Base-by-base conservation (phyloP, 192 early-diverging fungal genomes). In the Podila horticola region DNA sequence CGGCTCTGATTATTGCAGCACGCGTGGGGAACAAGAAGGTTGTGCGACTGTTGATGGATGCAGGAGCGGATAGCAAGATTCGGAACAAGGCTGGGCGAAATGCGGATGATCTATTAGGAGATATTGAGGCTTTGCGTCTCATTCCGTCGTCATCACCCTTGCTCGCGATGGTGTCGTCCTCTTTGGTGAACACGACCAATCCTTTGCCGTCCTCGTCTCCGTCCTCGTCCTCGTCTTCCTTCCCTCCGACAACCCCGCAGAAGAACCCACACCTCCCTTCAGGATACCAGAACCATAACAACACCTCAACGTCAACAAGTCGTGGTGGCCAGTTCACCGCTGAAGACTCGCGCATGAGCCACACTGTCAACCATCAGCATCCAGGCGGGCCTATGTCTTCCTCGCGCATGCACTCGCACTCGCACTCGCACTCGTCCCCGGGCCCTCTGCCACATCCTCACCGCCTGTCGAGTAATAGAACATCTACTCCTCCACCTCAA, bases 31-130 rank as follows among this genome's bases (percentile, higher is more conserved):
- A 91, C 22, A 85, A 85, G 31, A 89, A 88, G 34, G 74, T 94
- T 0, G 88, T 91, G 8, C 75, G 86, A 66, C 49, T 91, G 68
- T 72, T 94, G 0, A 55, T 92, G 24, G 86, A 86, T 30, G 83
- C 88, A 20, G 92, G 92, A 0, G 93, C 91, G 0, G 89, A 92
- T 77, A 57, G 84, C 8, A 82, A 81, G 31, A 90, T 96, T 69
- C 79, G 82, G 31, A 96, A 96, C 75, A 69, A 79, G 58, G 87
- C 89, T 48, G 92, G 92, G 15, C 86, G 91, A 74, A 87, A 84
- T 69, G 92, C 94, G 11, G 76, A 86, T 65, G 93, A 95, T 72
- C 88, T 83, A 55, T 57, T 88, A 51, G 62, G 75, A n/a, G 84
- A 86, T 8, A 41, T 57, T 17, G 84, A 86, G 15, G 28, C 50